phyloP scores from a whole-genome alignment of 495 filamentous ascomycete species.

The Cercophora sp. region DNA sequence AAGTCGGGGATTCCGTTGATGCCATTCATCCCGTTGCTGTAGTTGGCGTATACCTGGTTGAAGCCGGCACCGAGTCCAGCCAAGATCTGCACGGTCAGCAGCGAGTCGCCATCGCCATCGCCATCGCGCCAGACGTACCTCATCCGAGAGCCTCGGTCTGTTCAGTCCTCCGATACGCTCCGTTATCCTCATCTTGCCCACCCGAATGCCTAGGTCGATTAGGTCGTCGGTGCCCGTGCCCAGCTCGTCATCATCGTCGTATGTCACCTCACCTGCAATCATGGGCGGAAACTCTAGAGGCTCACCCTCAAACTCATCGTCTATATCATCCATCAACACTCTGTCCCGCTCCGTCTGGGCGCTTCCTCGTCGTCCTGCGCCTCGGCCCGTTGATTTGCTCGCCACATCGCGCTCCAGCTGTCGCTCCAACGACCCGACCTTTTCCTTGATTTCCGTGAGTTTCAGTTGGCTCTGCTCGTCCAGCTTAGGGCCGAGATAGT shows the following conservation, averaged over 20 bases:
- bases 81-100: slow-evolving; percentile 20
- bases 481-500: slow-evolving; percentile 58
- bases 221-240: slow-evolving; percentile 51
- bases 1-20: slow-evolving; percentile 37
- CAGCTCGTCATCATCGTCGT: slow-evolving; percentile 56
- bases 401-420: slow-evolving; percentile 55
- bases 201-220: slow-evolving; percentile 63
- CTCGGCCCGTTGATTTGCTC: slow-evolving; percentile 28
- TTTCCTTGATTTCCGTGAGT: slow-evolving; percentile 66
- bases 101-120: not conserved
- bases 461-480: slow-evolving; percentile 58
- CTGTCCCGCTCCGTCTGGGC: slow-evolving; percentile 20
- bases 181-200: slow-evolving; percentile 68
- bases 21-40: too few relatives aligned
- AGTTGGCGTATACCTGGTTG: too few relatives aligned
- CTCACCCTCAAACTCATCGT: slow-evolving; percentile 45
- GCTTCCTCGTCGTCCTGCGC: not conserved
- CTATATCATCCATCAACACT: slow-evolving; percentile 44
- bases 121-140: slow-evolving; percentile 42
- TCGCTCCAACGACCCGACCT: slow-evolving; percentile 60
- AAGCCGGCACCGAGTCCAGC: slow-evolving; percentile 20
- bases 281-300: slow-evolving; percentile 51
- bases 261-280: slow-evolving; percentile 57
- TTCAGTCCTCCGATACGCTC: slow-evolving; percentile 63
- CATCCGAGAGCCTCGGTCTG: slow-evolving; percentile 59